Percentiles rank a stretch among this genome's conserved stretches.
phyloP scores from a whole-genome alignment of 805 yeast species.

The Suhomyces faveliae region DNA sequence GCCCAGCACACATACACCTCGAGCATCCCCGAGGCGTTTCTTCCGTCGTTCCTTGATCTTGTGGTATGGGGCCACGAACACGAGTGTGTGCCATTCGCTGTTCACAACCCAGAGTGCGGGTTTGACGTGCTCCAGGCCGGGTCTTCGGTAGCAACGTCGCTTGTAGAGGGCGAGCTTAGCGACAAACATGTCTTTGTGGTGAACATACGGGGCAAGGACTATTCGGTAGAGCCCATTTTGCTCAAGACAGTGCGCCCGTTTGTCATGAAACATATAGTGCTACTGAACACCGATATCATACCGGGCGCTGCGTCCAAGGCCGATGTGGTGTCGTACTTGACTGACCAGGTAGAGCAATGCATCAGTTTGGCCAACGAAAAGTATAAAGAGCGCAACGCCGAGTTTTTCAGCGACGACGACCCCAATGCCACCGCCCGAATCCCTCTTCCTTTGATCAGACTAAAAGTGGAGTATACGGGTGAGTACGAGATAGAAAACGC shows the following conservation, averaged over 20 bases:
- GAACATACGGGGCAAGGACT: constrained; percentile 57
- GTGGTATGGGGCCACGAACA: constrained; percentile 98
- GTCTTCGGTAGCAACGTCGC: constrained; percentile 87
- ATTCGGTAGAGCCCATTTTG: constrained; percentile 56
- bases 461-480: constrained; percentile 85
- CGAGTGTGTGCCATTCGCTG: constrained; percentile 78
- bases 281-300: constrained; percentile 52
- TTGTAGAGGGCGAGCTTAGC: constrained; percentile 79
- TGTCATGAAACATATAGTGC: constrained; percentile 61
- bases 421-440: constrained; percentile 14
- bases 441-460: constrained; percentile 80
- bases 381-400: constrained; percentile 41
- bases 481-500: constrained; percentile 92
- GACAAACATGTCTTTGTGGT: constrained; percentile 74
- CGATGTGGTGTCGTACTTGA: constrained; percentile 59
- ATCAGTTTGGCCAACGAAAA: constrained; percentile 56
- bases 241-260: constrained; percentile 81
- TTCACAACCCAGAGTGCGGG: constrained; percentile 54
- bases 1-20: constrained; percentile 76
- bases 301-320: constrained; percentile 61
- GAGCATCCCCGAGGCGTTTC: constrained; percentile 77
- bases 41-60: constrained; percentile 79
- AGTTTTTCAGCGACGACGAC: constrained; percentile 22
- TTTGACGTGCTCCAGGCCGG: constrained; percentile 90
- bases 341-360: constrained; percentile 62